Evolutionary conservation across 805 yeast genomes (phyloP).

Genomic region (Lachancea sp.): DNA sequence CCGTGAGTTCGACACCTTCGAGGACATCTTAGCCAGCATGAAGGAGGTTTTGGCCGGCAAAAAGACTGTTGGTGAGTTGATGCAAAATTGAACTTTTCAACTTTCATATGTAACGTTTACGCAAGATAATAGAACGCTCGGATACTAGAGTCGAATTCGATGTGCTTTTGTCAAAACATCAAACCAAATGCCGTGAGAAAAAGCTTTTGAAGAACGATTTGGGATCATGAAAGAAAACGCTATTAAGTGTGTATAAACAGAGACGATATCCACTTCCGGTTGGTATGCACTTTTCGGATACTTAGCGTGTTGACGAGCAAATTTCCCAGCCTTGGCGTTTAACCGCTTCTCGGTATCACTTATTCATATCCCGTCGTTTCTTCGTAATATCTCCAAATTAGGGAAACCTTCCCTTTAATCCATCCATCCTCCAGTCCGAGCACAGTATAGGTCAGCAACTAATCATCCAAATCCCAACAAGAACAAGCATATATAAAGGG

Average conservation of each 20-base stretch:
- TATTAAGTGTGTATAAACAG: too few species aligned
- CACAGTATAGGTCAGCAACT: background rate
- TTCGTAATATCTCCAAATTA: too few species aligned
- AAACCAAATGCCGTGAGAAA: too few species aligned
- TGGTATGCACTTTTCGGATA: too few species aligned
- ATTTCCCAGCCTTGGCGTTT: too few species aligned
- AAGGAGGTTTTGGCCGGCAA: slow-evolving; percentile 42
- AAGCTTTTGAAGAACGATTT: too few species aligned
- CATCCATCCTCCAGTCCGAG: background rate
- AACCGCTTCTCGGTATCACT: too few species aligned
- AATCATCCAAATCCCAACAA: background rate
- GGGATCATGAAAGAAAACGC: too few species aligned
- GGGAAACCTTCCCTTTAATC: background rate
- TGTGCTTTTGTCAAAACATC: too few species aligned
- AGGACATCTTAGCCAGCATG: slow-evolving; percentile 63
- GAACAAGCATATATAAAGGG: background rate
- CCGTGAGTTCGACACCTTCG: slow-evolving; percentile 69
- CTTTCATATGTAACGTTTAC: background rate
- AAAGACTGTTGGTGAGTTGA: slow-evolving; percentile 27
- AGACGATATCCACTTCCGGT: too few species aligned
- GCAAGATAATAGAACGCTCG: background rate
- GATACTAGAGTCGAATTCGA: background rate
- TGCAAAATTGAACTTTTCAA: slow-evolving; percentile 21
- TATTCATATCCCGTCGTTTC: background rate
- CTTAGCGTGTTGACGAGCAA: too few species aligned